Base-by-base conservation (phyloP, 1,139 yeast genomes). In the Blastobotrys buckinghamii region DNA sequence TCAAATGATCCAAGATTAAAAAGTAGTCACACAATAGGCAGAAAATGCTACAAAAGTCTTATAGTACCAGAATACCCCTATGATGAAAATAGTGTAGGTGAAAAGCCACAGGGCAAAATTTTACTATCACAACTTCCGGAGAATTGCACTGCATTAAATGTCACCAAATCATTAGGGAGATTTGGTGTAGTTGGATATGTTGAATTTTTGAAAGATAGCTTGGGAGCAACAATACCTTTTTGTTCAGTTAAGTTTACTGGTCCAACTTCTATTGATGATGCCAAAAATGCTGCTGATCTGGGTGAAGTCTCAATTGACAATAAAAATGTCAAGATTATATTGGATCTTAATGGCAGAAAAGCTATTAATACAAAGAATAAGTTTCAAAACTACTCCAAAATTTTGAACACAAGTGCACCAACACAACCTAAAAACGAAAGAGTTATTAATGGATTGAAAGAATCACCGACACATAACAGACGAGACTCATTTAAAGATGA, bases 201-300 rank as follows among this genome's bases (percentile, higher is more conserved):
- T 49, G 79, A 78, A 53, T 74, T 81, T 52, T 71, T 82, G 19
- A 78, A 76, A 53, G 95, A 90, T 60, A 42, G 88, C 94, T 1
- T 72, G 74, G 96, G 90, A 2, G 85, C 84, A 20, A 92, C 95
- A 0, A 66, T 89, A 45, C 95, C 96, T 2, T 71, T 88, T 32
- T 85, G 84, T 41, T 70, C 80, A 19, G 72, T 88, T 48, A 72
- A 75, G 50, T 89, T 78, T 66, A 79, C 75, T 50, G 90, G 90
- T 2, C 70, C 72, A 19, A 59, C 92, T 0, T 79, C 79, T 59
- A 67, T 59, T 39, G 53, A 72, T 8, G 83, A 82, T 2, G 58
- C 63, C n/a, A 62, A 58, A 40, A 22, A 13, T 7, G 42, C 42
- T 7, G 19, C 77, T 77, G 0, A 67, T 71, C 0, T 59, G 62